These are phyloP conservation scores for Ramichloridium luteum DNA, from an alignment of 2,329 filamentous ascomycete genomes.

Conservation along the genomic window DNA sequence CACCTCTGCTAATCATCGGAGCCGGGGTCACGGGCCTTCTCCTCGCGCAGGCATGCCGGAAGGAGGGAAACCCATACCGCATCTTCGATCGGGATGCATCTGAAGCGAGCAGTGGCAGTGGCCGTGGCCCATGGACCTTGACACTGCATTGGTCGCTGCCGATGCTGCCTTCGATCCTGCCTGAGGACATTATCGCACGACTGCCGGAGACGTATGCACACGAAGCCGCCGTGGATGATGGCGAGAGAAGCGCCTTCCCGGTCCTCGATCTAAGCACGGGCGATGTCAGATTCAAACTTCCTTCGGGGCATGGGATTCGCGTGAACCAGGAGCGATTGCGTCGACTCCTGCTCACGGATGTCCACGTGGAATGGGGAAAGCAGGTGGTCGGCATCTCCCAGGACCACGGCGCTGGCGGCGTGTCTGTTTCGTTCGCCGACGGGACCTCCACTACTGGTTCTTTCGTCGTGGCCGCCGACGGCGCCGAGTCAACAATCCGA, in stretches of 20 bases:
- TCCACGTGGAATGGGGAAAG: conserved; percentile 8
- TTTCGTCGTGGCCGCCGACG: conserved; percentile 9
- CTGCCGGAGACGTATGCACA: conserved; percentile 44
- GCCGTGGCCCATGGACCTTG: conserved; percentile 52
- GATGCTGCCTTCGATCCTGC: conserved; percentile 40
- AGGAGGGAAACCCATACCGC: conserved; percentile 9
- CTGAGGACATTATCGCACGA: conserved; percentile 33
- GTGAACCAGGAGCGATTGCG: conserved; percentile 7
- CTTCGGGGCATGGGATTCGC: conserved; percentile 11
- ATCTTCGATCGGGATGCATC: conserved; percentile 14
- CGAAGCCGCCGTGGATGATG: conserved; percentile 36
- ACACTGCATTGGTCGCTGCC: conserved; percentile 52
- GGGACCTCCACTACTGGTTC: conserved; percentile 5
- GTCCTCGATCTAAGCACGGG: conserved; percentile 44
- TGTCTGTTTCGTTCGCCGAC: conserved; percentile 5
- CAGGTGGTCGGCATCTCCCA: conserved; percentile 3
- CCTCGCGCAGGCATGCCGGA: conserved; percentile 12
- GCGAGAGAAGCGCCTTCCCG: conserved; percentile 39
- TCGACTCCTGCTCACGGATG: neutral
- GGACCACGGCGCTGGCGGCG: conserved; percentile 3
- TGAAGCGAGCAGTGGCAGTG: conserved; percentile 6
- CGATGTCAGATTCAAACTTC: conserved; percentile 18
- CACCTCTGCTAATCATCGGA: conserved; percentile 14
- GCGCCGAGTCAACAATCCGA: conserved; percentile 6
- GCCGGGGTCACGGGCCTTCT: conserved; percentile 13